Base-by-base conservation (phyloP, 139 green algal genomes). In the Micromonas commoda region DNA sequence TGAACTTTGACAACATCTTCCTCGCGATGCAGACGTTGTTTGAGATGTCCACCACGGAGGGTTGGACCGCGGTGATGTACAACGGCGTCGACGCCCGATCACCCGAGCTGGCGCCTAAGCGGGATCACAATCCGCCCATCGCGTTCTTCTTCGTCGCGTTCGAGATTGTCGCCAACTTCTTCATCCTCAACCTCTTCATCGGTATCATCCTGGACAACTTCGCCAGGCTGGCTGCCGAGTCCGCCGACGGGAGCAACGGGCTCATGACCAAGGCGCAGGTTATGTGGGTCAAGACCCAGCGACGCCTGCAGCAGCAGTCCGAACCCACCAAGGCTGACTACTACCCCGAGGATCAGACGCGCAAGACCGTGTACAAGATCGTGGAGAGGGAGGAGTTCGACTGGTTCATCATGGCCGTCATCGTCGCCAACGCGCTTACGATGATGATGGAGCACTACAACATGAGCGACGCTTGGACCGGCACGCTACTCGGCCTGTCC, bases 251-350 rank as follows among this genome's bases (percentile, higher is more conserved):
- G 29, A 53, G 77, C 38, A 74, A 26, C 32, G 71, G 83, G 20
- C 80, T 90, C 64, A 82, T 92, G 2, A 91, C 84, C 1, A 2
- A 73, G 32, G 69, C 83, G 65, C 88, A 92, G 77, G 52, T 86
- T 57, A 71, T 86, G 31, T 92, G 88, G 88, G 78, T 91, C 19
- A 82, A 38, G 31, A 85, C 87, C 4, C 84, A 91, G 82, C 78
- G n/a, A 73, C 9, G 19, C 31, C 24, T 63, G 28, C 31, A 72
- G 32, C 28, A 33, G 16, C 23, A 34, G 26, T 26, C 51, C 13
- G 3, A 73, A 28, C 35, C 75, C 21, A 28, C 35, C 32, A 34
- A 61, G 32, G 28, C 63, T 2, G 24, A 74, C 29, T 31, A 39
- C 13, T 52, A 35, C 19, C 69, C 69, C 4, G 33, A 31, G 34